Base-by-base conservation (phyloP, 352 stramenopile species). In the Discostella stelligera region DNA sequence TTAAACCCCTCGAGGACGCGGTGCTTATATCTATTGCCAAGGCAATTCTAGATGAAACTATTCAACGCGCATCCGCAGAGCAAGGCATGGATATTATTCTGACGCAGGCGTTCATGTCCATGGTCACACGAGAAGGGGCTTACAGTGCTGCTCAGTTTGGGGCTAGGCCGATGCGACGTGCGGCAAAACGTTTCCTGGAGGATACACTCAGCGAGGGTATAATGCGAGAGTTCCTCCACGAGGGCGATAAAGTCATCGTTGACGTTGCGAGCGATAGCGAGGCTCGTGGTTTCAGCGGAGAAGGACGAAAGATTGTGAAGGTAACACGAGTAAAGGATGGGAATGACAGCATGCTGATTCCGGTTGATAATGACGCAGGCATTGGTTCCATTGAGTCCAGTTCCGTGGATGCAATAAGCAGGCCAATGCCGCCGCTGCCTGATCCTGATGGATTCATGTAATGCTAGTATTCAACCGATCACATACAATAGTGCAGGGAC, bases 181-280 rank as follows among this genome's bases (percentile, higher is more conserved):
- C 96, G 14, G 97, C 98, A 49, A 95, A 98, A 81, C 91, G 97
- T 52, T 93, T 98, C 48, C 66, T 99, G n/a, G 93, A 98, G 70
- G 98, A 97, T 68, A 94, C 94, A 2, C 92, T 99, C 70, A 94
- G 94, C 23, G 90, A 97, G 73, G 92, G 92, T 62, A 88, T 98
- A 49, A 90, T 98, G 46, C 87, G 90, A 71, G 91, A 94, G 21
- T 89, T 93, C 18, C 84, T 95, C 25, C 72, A 85, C 4, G 81
- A 91, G 32, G 93, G 94, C 2, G 91, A 97, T 71, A 69, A 87
- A 32, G 83, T 97, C 23, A 85, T 89, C 52, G 89, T 97, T 27
- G 82, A 93, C 58, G 59, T 85, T 18, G 77, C 66, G 11, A 72
- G 37, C 59, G 46, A 76, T 25, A 65, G 21, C 18, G 71, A 83